phyloP scores from a whole-genome alignment of 1,284 basidiomycete species.

The Cryptococcus deneoformans region DNA sequence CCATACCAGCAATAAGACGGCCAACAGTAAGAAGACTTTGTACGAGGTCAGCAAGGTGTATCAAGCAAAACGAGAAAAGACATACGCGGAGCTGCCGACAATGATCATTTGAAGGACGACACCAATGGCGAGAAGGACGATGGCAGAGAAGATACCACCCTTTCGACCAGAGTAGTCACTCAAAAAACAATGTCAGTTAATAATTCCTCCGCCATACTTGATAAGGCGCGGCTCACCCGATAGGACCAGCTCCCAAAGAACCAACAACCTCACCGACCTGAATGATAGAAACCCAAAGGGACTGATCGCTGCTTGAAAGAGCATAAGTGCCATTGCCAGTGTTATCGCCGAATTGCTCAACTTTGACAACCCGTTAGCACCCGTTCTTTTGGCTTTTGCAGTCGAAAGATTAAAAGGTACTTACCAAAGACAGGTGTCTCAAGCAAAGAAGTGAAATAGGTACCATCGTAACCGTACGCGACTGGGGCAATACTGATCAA shows the following conservation, averaged over 20 bases:
- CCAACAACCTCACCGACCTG: slow-evolving; percentile 53
- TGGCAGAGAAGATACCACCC: slow-evolving; percentile 45
- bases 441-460: slow-evolving; percentile 48
- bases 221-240: slow-evolving; percentile 27
- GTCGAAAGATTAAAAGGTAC: slow-evolving; percentile 9
- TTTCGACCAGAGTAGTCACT: slow-evolving; percentile 49
- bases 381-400: not conserved
- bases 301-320: slow-evolving; percentile 22
- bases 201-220: not conserved
- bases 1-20: slow-evolving; percentile 48
- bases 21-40: slow-evolving; percentile 46
- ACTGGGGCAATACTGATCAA: slow-evolving; percentile 24
- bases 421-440: slow-evolving; percentile 45
- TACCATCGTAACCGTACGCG: slow-evolving; percentile 49
- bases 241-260: slow-evolving; percentile 46
- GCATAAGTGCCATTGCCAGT: slow-evolving; percentile 6
- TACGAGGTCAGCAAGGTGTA: slow-evolving; percentile 13
- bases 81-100: slow-evolving; percentile 26
- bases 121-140: slow-evolving; percentile 45
- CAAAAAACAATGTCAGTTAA: not conserved
- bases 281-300: slow-evolving; percentile 48
- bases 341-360: slow-evolving; percentile 18
- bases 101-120: slow-evolving; percentile 48
- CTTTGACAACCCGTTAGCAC: slow-evolving; percentile 13
- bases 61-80: slow-evolving; percentile 6